A percentile compares a stretch with the other conserved stretches of the same genome.
Evolutionary conservation across 2,329 filamentous ascomycete genomes (phyloP).

Genomic region (Alternaria burnsii): DNA sequence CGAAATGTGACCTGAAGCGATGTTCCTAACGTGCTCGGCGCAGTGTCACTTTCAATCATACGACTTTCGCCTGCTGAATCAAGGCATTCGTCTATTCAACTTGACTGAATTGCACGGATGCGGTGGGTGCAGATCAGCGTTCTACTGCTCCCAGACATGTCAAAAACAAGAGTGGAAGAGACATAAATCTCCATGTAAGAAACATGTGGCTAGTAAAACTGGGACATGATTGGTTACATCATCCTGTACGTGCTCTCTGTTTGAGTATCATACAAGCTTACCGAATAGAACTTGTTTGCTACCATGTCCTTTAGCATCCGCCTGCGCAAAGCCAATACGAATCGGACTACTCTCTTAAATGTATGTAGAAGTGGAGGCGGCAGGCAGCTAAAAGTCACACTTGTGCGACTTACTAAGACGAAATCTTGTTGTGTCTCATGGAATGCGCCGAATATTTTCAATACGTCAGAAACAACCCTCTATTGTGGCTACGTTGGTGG

Average conservation of each 20-base stretch:
- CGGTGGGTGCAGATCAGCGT: not conserved
- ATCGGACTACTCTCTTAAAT: no score
- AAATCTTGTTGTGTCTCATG: no score
- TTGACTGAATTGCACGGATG: not conserved
- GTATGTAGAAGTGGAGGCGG: no score
- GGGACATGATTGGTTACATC: not conserved
- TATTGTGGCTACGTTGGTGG: no score
- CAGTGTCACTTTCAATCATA: not conserved
- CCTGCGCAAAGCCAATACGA: no score
- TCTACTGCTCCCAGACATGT: not conserved
- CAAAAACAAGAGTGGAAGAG: constrained; percentile 2
- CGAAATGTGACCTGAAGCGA: not conserved
- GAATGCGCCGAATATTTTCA: no score
- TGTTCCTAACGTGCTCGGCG: not conserved
- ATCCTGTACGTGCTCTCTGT: not conserved
- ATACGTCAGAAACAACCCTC: no score
- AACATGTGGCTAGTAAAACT: not conserved
- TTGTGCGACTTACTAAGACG: rapidly evolving
- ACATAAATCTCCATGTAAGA: not conserved
- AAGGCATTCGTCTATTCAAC: not conserved
- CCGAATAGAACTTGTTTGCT: no score
- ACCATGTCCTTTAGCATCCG: no score
- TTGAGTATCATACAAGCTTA: no score
- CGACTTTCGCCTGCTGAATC: not conserved
- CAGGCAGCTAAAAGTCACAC: no score